Conservation (phyloP, 257 asterid genomes). For the Fraxinus cuspidata region DNA sequence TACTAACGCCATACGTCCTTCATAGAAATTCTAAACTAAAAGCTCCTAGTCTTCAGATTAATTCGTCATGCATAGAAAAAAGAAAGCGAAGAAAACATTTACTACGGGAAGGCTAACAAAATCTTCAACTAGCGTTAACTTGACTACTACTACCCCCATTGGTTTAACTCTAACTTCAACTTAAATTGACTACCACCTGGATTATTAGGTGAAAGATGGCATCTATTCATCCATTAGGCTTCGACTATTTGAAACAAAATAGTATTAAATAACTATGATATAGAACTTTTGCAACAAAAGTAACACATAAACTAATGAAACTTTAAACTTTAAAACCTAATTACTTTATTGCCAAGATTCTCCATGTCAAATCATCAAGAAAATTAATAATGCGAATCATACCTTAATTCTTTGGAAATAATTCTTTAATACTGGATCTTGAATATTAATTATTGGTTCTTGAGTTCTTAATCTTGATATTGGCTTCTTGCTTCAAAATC, state of each 20-base stretch:
- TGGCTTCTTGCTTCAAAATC: no score
- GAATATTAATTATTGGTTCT: no score
- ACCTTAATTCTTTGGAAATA: no score
- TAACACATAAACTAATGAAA: background rate
- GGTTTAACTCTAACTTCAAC: background rate
- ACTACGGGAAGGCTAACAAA: background rate
- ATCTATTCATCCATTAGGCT: background rate
- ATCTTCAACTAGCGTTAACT: background rate
- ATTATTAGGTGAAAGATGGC: background rate
- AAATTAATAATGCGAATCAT: no score
- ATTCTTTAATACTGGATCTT: no score
- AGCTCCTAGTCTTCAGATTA: background rate
- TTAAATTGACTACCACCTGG: background rate
- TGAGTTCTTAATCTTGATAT: no score
- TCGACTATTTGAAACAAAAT: background rate
- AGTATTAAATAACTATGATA: background rate
- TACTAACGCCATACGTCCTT: background rate
- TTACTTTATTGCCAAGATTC: no score
- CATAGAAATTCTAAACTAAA: background rate
- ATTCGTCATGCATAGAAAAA: background rate
- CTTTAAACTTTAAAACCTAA: no score
- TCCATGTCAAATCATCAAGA: no score
- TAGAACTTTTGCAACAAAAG: background rate
- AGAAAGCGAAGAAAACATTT: background rate
- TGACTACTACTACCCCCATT: background rate